Evolutionary conservation across 805 yeast species (phyloP).

Genomic region (Monosporozyma yasuniensis): DNA sequence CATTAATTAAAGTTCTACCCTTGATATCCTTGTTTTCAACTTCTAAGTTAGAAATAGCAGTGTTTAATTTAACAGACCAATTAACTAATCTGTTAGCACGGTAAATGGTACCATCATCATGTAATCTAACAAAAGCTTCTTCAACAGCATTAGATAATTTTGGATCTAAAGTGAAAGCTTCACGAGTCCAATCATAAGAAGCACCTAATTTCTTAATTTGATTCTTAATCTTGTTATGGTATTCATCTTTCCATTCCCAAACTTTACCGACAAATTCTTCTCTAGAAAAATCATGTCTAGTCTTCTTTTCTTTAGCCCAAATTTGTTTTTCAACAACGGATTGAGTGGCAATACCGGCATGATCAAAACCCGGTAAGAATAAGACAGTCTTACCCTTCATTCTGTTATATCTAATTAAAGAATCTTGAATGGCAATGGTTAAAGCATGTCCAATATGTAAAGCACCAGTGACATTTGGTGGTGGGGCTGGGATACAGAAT

Average conservation of each 20-base stretch:
- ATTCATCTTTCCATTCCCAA: slow-evolving; percentile 98
- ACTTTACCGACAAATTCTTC: slow-evolving; percentile 80
- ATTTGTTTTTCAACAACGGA: slow-evolving; percentile 94
- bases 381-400: slow-evolving; percentile 94
- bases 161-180: slow-evolving; percentile 86
- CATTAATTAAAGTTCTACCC: slow-evolving; percentile 70
- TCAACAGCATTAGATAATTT: slow-evolving; percentile 67
- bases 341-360: slow-evolving; percentile 98
- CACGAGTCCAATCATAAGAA: slow-evolving; percentile 92
- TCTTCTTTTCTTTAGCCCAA: slow-evolving; percentile 78
- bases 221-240: slow-evolving; percentile 73
- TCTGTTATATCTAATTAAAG: slow-evolving; percentile 87
- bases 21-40: slow-evolving; percentile 86
- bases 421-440: slow-evolving; percentile 89
- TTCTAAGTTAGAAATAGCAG: slow-evolving; percentile 93
- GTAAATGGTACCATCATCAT: slow-evolving; percentile 91
- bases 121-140: slow-evolving; percentile 85
- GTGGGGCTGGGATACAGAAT: slow-evolving; percentile 95
- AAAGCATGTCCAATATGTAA: slow-evolving; percentile 97
- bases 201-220: slow-evolving; percentile 89
- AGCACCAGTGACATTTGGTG: slow-evolving; percentile 98
- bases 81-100: slow-evolving; percentile 88
- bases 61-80: slow-evolving; percentile 92
- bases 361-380: slow-evolving; percentile 94
- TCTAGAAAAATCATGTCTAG: slow-evolving; percentile 93